phyloP scores from a whole-genome alignment of 805 yeast genomes.

The Hanseniaspora lindneri region DNA sequence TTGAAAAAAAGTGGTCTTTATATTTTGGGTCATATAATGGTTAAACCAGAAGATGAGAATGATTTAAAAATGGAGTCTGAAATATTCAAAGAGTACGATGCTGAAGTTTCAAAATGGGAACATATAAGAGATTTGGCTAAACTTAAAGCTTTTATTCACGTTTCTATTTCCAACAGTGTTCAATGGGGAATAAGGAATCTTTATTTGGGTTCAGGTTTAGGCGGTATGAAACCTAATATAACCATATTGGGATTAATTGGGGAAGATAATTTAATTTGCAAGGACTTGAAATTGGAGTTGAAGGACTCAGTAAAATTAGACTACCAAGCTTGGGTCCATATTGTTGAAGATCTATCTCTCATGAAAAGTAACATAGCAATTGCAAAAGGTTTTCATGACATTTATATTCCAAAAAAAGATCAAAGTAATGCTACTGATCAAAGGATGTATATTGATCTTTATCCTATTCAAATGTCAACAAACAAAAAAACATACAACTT shows the following conservation, averaged over 20 bases:
- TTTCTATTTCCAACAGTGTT: slow-evolving; percentile 73
- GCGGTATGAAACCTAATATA: slow-evolving; percentile 95
- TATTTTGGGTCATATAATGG: slow-evolving; percentile 74
- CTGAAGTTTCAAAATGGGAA: slow-evolving; percentile 75
- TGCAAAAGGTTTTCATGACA: slow-evolving; percentile 69
- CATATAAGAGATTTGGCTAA: slow-evolving; percentile 64
- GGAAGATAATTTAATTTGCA: background rate
- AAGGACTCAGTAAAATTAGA: slow-evolving; percentile 68
- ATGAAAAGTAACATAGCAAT: slow-evolving; percentile 88
- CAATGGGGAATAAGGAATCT: slow-evolving; percentile 95
- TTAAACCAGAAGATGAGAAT: slow-evolving; percentile 15
- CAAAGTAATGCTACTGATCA: slow-evolving; percentile 18
- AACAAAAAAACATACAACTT: slow-evolving; percentile 75
- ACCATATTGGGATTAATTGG: slow-evolving; percentile 67
- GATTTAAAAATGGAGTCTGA: slow-evolving; percentile 31
- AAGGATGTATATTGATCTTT: slow-evolving; percentile 64
- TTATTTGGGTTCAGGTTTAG: slow-evolving; percentile 86
- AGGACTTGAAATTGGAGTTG: slow-evolving; percentile 30
- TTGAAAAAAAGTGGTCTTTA: slow-evolving; percentile 92
- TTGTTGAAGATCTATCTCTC: slow-evolving; percentile 76
- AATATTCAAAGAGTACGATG: slow-evolving; percentile 54
- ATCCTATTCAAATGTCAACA: slow-evolving; percentile 95
- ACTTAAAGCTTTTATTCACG: slow-evolving; percentile 88
- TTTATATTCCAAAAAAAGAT: slow-evolving; percentile 48
- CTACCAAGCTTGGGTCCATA: slow-evolving; percentile 78